Evolutionary conservation across 192 early-diverging fungal genomes (phyloP), one percentile per base, ranked within the genome.

Genomic region (Diversispora eburnea): DNA sequence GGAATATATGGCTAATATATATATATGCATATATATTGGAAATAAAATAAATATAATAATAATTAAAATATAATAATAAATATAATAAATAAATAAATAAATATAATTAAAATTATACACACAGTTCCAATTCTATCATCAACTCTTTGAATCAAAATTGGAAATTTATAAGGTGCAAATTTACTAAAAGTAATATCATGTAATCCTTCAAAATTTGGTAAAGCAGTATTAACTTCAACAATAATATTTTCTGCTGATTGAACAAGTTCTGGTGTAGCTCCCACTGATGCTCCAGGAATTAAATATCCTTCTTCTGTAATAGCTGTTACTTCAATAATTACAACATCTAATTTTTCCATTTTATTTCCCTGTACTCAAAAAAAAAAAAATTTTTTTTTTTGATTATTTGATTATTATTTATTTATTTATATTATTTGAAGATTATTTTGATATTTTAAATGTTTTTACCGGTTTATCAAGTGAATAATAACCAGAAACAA

Each of bases 131-230:
- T 77, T 60, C 78, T 66, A 49, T 82, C 80, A 54, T 82, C 78
- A 51, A 73, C 73, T 42, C 58, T 60, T 73, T 79, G 79, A 48
- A 82, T 77, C 60, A 82, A 74, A 61, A 77, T 79, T 55, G 80
- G 80, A n/a, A 77, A 75, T 49, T 78, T 76, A 48, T 79, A 51
- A n/a, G 80, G 80, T 61, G 80, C 78, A 1, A 75, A 46, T 43
- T 43, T 49, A 41, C 78, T 70, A 10, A 60, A 17, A 9, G 62
- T 73, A 33, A 82, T 82, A 60, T 82, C 80, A 17, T 82, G 80
- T 42, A 82, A 73, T 45, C 80, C 80, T 73, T 82, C 80, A 57
- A 77, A 82, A 51, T 70, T 79, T 55, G 80, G 80, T 60, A 82
- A 75, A 10, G 55, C 63, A 20, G 80, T 82, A 70, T 82, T 82